Evolutionary conservation across 2,329 filamentous ascomycete species (phyloP), one percentile per base, ranked within the genome.

Genomic region (Fusarium sororula): DNA sequence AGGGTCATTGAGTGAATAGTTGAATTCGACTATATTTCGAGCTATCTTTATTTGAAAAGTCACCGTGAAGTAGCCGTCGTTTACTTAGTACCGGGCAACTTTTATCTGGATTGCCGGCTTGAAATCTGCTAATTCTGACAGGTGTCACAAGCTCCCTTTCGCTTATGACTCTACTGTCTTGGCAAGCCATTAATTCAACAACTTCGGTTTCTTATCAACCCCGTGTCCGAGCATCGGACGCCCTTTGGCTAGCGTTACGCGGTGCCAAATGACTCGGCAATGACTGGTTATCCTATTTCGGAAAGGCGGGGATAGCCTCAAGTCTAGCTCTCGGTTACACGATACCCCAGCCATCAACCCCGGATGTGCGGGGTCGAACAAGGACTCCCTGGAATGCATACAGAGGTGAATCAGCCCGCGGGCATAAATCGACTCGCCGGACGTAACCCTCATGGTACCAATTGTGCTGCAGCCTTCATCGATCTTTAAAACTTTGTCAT

Each of bases 231-330:
- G 28, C 7, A 37, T 58, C 55, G 41, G 55, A 35, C 30, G 14
- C 42, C 13, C 8, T 10, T 50, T 18, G 14, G 14, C 14, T 57
- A 57, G 30, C 39, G 17, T 10, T 20, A 41, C 3, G n/a, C 15
- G 15, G 22, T 35, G 22, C 6, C 32, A 59, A 26, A 35, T 28
- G 15, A 20, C n/a, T 68, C 54, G 67, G 67, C 26, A 44, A 63
- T 39, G 4, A 2, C 54, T 47, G 68, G 68, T 39, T 68, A 68
- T 68, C 69, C 68, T 51, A 14, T 68, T 68, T 64, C 2, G 68
- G 47, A 48, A 63, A 72, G 22, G 56, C 56, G 57, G 24, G 24
- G 12, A 26, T n/a, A 56, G n/a, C 26, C n/a, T 47, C 53, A 63
- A 17, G 5, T 32, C 35, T 20, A 20, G 42, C 20, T 59, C 24